Evolutionary conservation across 345 rosid species (phyloP).

Genomic region (Eucalyptus cloeziana): DNA sequence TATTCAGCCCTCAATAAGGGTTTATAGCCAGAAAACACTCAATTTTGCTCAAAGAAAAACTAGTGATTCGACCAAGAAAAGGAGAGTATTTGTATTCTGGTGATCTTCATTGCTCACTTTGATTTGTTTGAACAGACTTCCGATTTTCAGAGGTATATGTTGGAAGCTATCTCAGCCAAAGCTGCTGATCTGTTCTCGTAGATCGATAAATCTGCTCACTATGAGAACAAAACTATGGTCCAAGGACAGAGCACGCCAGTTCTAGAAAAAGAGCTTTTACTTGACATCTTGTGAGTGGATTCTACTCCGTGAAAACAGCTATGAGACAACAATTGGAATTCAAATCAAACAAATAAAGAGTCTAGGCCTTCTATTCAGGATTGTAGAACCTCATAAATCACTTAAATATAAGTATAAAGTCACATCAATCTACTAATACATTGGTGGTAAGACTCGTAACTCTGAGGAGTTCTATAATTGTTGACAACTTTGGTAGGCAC

Average conservation of each 20-base stretch:
- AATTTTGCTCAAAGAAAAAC: background rate
- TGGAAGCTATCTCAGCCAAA: background rate
- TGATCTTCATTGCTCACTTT: background rate
- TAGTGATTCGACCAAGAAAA: background rate
- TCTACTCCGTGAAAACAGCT: background rate
- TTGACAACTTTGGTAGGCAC: background rate
- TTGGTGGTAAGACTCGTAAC: background rate
- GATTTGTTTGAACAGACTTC: background rate
- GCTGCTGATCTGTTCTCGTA: background rate
- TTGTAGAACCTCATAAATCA: background rate
- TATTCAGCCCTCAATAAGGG: background rate
- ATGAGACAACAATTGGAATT: background rate
- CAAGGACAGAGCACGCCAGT: background rate
- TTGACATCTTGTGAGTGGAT: background rate
- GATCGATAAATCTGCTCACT: background rate
- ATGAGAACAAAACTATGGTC: background rate
- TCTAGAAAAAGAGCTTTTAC: background rate
- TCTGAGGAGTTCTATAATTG: background rate
- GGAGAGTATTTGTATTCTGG: background rate
- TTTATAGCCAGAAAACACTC: background rate
- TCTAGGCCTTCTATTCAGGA: background rate
- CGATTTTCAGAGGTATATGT: background rate
- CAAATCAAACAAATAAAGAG: background rate
- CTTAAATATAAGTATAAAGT: background rate
- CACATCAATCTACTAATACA: background rate